Base-by-base conservation (phyloP, 78 protist genomes). In the Mantamonas sphyraenae region DNA sequence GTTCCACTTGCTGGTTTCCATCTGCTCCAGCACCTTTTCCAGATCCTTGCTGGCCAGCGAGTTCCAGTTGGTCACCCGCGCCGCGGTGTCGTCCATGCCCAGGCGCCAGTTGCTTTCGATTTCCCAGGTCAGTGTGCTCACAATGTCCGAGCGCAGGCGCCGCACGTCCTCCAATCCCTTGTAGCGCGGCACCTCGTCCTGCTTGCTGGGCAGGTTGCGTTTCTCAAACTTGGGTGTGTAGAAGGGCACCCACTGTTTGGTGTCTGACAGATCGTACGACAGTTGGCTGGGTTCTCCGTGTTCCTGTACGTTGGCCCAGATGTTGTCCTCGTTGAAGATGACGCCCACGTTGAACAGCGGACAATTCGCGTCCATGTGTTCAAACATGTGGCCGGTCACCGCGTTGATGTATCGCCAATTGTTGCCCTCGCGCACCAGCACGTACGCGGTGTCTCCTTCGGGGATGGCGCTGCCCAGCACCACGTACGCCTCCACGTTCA, bases 401-500 rank as follows among this genome's bases (percentile, higher is more conserved):
- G 74, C 67, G n/a, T n/a, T n/a, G n/a, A n/a, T n/a, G n/a, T n/a
- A n/a, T n/a, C n/a, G n/a, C n/a, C n/a, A n/a, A n/a, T n/a, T n/a
- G n/a, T n/a, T n/a, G 61, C 42, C 33, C 10, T 58, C 64, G 20
- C 24, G n/a, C 4, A 39, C 10, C 31, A 73, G 37, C 9, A 73
- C 77, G 33, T 40, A 73, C 24, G 40, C 4, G 16, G 66, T 73
- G 20, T 53, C 8, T 4, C 58, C 64, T 37, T 45, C 53, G 26
- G 64, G 77, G 24, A 38, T 40, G 45, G 50, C 63, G 4, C 38
- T 45, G 30, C 81, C 81, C 8, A 66, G 10, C 33, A 45, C 61
- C 33, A 76, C 67, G n/a, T 66, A 76, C 34, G 73, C 61, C 30
- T 30, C 35, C 17, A n/a, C 5, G 22, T 45, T 31, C 19, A 53